Evolutionary conservation across 331 rosid species (phyloP).

Genomic region (Acacia concinna): DNA sequence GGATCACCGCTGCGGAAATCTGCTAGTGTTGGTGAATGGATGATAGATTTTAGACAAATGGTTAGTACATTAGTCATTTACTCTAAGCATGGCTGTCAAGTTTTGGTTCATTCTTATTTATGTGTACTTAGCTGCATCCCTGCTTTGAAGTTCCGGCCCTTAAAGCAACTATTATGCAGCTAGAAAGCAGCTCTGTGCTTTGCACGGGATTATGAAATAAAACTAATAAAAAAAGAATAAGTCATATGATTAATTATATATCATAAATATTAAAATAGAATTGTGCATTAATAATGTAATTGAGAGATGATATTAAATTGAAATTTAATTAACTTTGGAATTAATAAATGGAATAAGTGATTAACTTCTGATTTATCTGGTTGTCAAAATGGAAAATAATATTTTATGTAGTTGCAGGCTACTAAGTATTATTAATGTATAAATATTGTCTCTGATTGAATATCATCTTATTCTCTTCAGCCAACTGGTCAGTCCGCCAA

Average conservation of each 20-base stretch:
- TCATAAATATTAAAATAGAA: background rate
- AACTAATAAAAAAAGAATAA: background rate
- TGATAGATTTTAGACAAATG: slow-evolving; percentile 73
- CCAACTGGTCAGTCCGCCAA: slow-evolving; percentile 54
- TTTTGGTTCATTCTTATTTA: background rate
- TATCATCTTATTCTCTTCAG: slow-evolving; percentile 46
- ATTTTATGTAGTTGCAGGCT: background rate
- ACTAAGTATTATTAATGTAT: slow-evolving; percentile 8
- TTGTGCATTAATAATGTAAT: background rate
- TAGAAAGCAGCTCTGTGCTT: background rate
- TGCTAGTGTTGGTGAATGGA: slow-evolving; percentile 98
- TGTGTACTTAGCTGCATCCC: background rate
- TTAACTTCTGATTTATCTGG: slow-evolving; percentile 24
- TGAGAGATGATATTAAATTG: background rate
- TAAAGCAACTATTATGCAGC: background rate
- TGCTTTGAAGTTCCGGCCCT: background rate
- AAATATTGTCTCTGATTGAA: slow-evolving; percentile 23
- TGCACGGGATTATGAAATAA: background rate
- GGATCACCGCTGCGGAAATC: slow-evolving; percentile 85
- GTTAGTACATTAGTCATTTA: slow-evolving; percentile 44
- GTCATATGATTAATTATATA: background rate
- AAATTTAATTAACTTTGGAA: background rate
- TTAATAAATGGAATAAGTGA: background rate
- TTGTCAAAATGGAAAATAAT: background rate
- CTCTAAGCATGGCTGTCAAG: slow-evolving; percentile 4